phyloP scores from a whole-genome alignment of 2,329 filamentous ascomycete genomes.

The Cryoendolithus antarcticus region DNA sequence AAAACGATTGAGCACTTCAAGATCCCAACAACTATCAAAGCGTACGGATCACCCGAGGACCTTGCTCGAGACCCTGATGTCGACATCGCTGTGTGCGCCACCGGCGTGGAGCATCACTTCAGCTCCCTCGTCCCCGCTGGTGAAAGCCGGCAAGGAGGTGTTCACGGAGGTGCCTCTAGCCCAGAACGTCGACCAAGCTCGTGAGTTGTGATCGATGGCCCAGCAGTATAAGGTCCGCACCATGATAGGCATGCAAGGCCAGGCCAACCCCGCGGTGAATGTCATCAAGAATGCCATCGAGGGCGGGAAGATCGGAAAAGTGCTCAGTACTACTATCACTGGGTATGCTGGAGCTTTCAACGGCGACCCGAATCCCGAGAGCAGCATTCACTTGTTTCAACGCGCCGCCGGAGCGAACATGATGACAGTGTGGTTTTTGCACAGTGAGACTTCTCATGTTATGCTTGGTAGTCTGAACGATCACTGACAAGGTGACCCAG shows the following conservation, averaged over 20 bases:
- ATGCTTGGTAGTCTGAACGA: no score
- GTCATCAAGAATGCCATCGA: constrained; percentile 33
- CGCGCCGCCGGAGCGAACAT: no score
- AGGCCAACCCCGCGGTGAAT: constrained; percentile 26
- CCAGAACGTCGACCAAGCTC: constrained; percentile 27
- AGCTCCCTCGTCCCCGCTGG: constrained; percentile 26
- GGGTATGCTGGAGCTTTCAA: no score
- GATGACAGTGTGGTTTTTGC: no score
- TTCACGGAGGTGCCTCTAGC: constrained; percentile 42
- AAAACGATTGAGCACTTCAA: constrained; percentile 33
- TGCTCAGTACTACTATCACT: constrained; percentile 23
- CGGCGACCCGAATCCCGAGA: no score
- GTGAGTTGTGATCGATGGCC: constrained; percentile 32
- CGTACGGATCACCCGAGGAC: constrained; percentile 31
- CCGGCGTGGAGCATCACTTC: constrained; percentile 34
- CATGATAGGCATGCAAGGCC: constrained; percentile 37
- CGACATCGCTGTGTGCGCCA: constrained; percentile 36
- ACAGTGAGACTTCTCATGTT: no score
- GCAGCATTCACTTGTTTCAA: no score
- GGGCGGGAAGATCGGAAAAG: constrained; percentile 31
- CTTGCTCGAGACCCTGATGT: constrained; percentile 35
- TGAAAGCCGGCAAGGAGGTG: constrained; percentile 35
- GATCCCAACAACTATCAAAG: constrained; percentile 24
- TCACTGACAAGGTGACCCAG: no score
- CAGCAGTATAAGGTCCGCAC: constrained; percentile 30